Evolutionary conservation across 306 rosid genomes (phyloP), one percentile per base, ranked within the genome.

Genomic region (Acacia crassicarpa): DNA sequence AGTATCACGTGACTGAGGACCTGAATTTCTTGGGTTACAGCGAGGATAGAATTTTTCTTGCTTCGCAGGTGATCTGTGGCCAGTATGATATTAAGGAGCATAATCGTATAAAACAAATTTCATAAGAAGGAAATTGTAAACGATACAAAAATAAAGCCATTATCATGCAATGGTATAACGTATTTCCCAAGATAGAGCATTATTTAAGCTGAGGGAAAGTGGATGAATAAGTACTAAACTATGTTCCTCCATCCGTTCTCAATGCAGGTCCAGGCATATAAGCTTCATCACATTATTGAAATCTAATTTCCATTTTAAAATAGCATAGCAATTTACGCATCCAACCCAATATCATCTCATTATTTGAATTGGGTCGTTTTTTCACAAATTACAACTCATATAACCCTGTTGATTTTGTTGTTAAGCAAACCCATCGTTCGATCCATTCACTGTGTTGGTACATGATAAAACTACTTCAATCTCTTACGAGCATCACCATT

Each of bases 1-100:
- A 40, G 89, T 88, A 77, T 95, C 99, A 70, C 95, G 99, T 35
- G 99, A 95, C 41, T 95, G 99, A 59, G 94, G 99, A 74, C 98
- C 98, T 67, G 93, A 89, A 76, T 82, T 90, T 69, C 95, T 81
- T 2, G 94, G 92, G 49, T 89, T 84, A 81, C 98, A 95, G 27
- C 98, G 98, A 75, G 93, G 90, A 70, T 85, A 87, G 82, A 86
- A 83, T 71, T 86, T 95, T 70, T 90, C 94, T 79, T 86, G 97
- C 81, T 89, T 89, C 81, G 83, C 81, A 75, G 81, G 78, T 82
- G 90, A 88, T 81, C 99, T 95, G 92, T 74, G 81, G 77, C 78
- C 79, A 62, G 46, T 51, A 70, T 71, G 75, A 62, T 72, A 74
- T 59, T 33, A 56, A 56, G 62, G 49, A 78, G 41, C 54, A 78